Conservation (phyloP, 78 protist genomes). For the Dictyostelium intermedium region DNA sequence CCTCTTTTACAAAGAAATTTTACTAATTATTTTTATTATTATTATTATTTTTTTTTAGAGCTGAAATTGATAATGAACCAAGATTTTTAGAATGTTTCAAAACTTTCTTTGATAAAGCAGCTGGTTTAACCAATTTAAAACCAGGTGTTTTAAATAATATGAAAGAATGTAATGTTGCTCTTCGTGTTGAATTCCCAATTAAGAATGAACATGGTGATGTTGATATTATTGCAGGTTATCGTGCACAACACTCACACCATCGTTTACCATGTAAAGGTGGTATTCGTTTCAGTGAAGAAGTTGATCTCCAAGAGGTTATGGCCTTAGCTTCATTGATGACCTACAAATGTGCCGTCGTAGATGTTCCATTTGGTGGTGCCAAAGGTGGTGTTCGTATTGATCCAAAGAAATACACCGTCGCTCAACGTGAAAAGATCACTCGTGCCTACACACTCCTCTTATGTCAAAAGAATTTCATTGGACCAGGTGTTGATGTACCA, state of each 20-base stretch:
- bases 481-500: conserved; percentile 95
- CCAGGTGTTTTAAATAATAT: conserved; percentile 83
- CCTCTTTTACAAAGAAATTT: too few species aligned
- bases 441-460: conserved; percentile 91
- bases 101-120: conserved; percentile 86
- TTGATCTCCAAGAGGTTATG: conserved; percentile 91
- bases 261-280: conserved; percentile 95
- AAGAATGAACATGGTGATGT: conserved; percentile 79
- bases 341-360: conserved; percentile 95
- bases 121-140: conserved; percentile 74
- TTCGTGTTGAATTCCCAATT: conserved; percentile 84
- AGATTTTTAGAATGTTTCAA: conserved; percentile 82
- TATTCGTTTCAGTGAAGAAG: conserved; percentile 85
- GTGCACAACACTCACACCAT: conserved; percentile 95
- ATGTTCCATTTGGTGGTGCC: conserved; percentile 96
- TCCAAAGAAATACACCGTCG: conserved; percentile 89
- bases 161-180: conserved; percentile 74
- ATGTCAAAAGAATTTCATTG: conserved; percentile 89
- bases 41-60: neutral
- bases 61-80: conserved; percentile 80
- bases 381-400: conserved; percentile 95
- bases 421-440: conserved; percentile 92
- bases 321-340: conserved; percentile 95
- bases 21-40: neutral
- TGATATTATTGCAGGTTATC: conserved; percentile 84